Conservation (phyloP, 495 filamentous ascomycete species). For the Annulohypoxylon maeteangense region DNA sequence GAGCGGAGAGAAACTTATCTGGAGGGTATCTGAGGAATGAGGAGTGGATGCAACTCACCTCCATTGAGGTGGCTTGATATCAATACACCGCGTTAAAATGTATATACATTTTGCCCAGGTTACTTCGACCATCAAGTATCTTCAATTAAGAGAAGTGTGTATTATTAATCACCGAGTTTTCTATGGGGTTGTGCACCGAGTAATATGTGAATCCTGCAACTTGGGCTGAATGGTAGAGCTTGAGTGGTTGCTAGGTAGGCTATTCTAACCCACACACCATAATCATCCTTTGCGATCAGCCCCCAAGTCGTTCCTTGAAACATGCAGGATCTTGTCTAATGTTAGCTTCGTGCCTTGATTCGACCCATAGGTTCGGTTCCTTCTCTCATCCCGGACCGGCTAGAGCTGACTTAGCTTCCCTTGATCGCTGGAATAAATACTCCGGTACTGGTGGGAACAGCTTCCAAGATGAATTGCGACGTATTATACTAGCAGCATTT, state of each 20-base stretch:
- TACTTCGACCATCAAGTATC: neutral
- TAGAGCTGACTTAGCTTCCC: neutral
- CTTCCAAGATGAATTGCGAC: conserved; percentile 21
- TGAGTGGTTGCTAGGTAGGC: conserved; percentile 1
- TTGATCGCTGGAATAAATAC: conserved; percentile 22
- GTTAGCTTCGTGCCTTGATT: conserved; percentile 34
- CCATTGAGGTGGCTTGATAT: neutral
- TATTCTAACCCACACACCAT: conserved; percentile 25
- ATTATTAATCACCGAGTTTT: neutral
- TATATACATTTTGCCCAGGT: neutral
- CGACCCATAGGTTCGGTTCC: conserved; percentile 22
- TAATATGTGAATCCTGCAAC: neutral
- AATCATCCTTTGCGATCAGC: conserved; percentile 34
- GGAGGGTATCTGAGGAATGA: conserved; percentile 55
- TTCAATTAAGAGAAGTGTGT: neutral
- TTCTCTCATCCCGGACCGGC: conserved; percentile 3
- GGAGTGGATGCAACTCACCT: neutral
- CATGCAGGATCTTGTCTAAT: conserved; percentile 35
- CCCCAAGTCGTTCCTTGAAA: conserved; percentile 27
- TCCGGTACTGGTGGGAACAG: conserved; percentile 18
- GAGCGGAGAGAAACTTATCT: conserved; percentile 63
- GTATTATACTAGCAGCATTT: neutral
- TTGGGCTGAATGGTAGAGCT: neutral
- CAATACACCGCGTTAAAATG: neutral
- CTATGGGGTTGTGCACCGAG: neutral